A percentile compares a stretch with the other conserved stretches of the same genome.
phyloP scores from a whole-genome alignment of 2,329 filamentous ascomycete genomes.

The Botrytis galanthina region DNA sequence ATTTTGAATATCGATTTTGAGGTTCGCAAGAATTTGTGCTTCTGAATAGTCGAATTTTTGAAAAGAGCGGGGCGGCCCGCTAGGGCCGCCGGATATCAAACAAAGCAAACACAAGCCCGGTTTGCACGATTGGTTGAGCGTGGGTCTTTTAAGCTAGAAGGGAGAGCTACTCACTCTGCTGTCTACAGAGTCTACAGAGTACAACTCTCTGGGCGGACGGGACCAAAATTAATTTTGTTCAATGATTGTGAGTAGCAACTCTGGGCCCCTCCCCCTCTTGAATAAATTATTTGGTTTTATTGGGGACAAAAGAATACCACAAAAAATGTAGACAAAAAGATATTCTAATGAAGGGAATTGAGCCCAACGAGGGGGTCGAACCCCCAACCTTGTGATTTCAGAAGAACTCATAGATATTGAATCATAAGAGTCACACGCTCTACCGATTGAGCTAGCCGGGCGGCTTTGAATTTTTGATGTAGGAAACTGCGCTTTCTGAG shows the following conservation, averaged over 20 bases:
- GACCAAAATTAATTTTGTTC: not conserved
- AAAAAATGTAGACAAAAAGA: not conserved
- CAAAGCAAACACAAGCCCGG: not conserved
- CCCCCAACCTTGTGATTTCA: conserved; percentile 15
- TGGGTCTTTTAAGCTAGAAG: not conserved
- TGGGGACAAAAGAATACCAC: not conserved
- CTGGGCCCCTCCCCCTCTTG: not conserved
- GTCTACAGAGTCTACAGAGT: too few species aligned
- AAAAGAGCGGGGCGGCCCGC: not conserved
- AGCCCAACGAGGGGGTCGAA: conserved; percentile 15
- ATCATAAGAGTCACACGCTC: conserved; percentile 37
- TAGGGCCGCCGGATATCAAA: not conserved
- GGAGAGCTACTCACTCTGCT: not conserved
- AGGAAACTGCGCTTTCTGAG: fast-evolving
- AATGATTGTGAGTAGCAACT: not conserved
- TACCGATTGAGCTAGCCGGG: conserved; percentile 38
- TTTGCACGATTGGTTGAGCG: not conserved
- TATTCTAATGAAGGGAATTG: not conserved
- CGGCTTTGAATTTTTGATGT: not conserved
- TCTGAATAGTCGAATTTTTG: not conserved
- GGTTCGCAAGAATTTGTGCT: not conserved
- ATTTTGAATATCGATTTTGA: fast-evolving
- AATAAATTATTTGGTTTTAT: not conserved
- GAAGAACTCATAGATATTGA: conserved; percentile 1
- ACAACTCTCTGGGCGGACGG: not conserved